Base-by-base conservation (phyloP, 2,329 filamentous ascomycete genomes). In the Fusarium sp. region DNA sequence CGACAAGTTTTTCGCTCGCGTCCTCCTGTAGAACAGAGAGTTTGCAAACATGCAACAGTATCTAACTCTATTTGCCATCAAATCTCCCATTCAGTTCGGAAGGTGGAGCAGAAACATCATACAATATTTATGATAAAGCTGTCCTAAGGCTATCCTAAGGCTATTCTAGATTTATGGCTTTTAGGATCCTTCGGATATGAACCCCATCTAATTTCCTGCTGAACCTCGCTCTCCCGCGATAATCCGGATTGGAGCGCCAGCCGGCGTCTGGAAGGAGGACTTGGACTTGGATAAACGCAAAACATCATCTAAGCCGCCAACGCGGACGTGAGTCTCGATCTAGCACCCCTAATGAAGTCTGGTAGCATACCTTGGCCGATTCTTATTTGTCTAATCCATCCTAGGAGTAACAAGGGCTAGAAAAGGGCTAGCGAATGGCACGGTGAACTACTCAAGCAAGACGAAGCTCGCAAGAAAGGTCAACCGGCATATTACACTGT, bases 401-500 rank as follows among this genome's bases (percentile, higher is more conserved):
- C 26, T 26, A 22, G 26, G 44, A 22, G 26, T 6, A 47, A 26
- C 24, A 45, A 20, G 17, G 44, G 24, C 24, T 17, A 26, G 44
- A 28, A 22, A 10, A 28, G 44, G 24, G 18, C 44, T 9, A 28
- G 6, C 13, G 18, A 47, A 28, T 22, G 24, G 44, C 26, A 28
- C 13, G 13, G 12, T 47, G 26, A 28, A 22, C 44, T 28, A 0
- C 6, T 15, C 0, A 7, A 22, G 5, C 18, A 28, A 20, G 5
- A 15, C 18, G 18, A 47, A 28, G 44, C 44, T 47, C 44, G 26
- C 44, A 28, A 31, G 26, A 48, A 48, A 48, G 26, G 45, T 14
- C 45, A 48, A 48, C 9, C 45, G 18, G 26, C 45, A 28, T 22
- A 28, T 3, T 28, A 22, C 45, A 48, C 26, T 22, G 13, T 28